These are phyloP conservation scores for Hypoxylon perforatum DNA, from an alignment of 495 filamentous ascomycete species.

Conservation along the genomic window DNA sequence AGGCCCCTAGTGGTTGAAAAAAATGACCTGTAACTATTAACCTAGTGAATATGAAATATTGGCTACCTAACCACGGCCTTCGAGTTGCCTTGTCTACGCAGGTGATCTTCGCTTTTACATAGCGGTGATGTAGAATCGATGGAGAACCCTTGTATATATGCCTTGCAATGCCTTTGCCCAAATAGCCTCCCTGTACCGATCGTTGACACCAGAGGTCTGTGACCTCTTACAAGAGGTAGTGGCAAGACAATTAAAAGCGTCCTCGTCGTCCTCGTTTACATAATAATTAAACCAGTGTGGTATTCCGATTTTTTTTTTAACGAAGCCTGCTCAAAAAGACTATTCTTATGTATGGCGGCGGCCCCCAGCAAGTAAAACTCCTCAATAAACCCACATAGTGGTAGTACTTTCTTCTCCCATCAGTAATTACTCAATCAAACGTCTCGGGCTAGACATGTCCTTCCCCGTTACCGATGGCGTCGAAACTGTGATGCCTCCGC, in stretches of 20 bases:
- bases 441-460: conserved; percentile 1
- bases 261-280: not conserved
- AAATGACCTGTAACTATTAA: not conserved
- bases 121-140: not conserved
- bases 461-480: conserved; percentile 27
- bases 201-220: not conserved
- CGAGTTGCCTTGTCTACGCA: not conserved
- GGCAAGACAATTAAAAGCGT: not conserved
- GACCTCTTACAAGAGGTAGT: not conserved
- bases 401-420: not conserved
- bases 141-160: conserved; percentile 5
- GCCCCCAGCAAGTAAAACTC: too few relatives aligned
- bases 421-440: not conserved
- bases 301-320: too few relatives aligned
- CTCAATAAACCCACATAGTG: too few relatives aligned
- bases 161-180: not conserved
- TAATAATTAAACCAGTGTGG: too few relatives aligned
- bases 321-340: too few relatives aligned
- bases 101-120: not conserved
- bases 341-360: too few relatives aligned
- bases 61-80: not conserved
- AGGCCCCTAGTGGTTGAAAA: too few relatives aligned
- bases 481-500: conserved; percentile 16
- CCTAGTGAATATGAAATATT: not conserved
- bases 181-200: not conserved